Conservation (phyloP, 441 rosid species). For the Daphne laureola region DNA sequence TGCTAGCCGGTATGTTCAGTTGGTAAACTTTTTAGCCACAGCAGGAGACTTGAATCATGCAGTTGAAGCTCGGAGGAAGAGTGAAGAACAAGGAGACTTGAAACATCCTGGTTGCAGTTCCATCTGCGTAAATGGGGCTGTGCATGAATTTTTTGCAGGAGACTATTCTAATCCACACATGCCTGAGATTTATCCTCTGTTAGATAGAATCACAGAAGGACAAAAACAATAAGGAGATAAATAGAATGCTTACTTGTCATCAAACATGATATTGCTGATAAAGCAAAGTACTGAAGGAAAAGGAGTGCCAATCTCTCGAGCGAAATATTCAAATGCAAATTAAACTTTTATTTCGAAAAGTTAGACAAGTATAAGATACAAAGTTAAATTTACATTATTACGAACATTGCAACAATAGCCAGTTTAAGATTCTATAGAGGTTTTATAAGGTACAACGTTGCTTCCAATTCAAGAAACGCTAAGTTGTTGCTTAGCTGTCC, state of each 20-base stretch:
- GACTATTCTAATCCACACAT: slow-evolving; percentile 32
- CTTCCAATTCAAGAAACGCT: slow-evolving; percentile 33
- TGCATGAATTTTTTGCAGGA: slow-evolving; percentile 48
- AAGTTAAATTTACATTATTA: slow-evolving; percentile 3
- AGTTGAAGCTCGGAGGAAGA: slow-evolving; percentile 35
- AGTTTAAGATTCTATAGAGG: slow-evolving; percentile 4
- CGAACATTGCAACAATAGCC: slow-evolving; percentile 5
- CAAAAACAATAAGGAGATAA: slow-evolving; percentile 31
- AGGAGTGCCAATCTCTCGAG: slow-evolving; percentile 1
- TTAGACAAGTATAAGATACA: slow-evolving; percentile 1
- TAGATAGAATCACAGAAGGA: slow-evolving; percentile 25
- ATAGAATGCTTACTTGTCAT: slow-evolving; percentile 16
- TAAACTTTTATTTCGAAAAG: too few species aligned
- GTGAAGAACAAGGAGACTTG: slow-evolving; percentile 33
- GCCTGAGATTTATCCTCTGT: slow-evolving; percentile 25
- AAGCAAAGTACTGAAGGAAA: slow-evolving; percentile 31
- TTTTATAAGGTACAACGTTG: slow-evolving; percentile 7
- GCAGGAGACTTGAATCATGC: slow-evolving; percentile 42
- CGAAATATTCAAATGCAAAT: too few species aligned
- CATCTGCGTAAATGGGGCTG: slow-evolving; percentile 33
- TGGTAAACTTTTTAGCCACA: slow-evolving; percentile 33
- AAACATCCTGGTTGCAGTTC: slow-evolving; percentile 51
- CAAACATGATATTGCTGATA: slow-evolving; percentile 25
- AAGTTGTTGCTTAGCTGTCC: slow-evolving; percentile 77
- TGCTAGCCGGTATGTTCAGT: slow-evolving; percentile 44